Evolutionary conservation across 1,284 basidiomycete genomes (phyloP).

Genomic region (Cutaneotrichosporon cyanovorans): DNA sequence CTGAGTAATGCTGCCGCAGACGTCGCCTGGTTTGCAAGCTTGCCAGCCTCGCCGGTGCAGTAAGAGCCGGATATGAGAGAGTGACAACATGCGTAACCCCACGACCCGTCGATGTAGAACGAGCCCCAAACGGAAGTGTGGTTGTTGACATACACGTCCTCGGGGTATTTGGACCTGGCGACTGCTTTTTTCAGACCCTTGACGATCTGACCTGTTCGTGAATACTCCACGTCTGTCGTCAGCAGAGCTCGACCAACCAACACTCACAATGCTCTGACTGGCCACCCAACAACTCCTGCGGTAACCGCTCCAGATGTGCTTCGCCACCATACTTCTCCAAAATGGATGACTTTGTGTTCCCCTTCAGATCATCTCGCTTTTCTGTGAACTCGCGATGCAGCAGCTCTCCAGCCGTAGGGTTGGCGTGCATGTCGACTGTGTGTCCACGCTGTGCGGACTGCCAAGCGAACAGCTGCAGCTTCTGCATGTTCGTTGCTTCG

Average conservation of each 20-base stretch:
- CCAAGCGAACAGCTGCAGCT: constrained; percentile 95
- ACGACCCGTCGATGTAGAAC: constrained; percentile 71
- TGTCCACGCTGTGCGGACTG: constrained; percentile 87
- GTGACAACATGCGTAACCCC: constrained; percentile 96
- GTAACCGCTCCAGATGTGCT: constrained; percentile 69
- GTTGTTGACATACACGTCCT: constrained; percentile 92
- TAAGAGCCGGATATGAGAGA: constrained; percentile 79
- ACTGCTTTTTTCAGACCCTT: constrained; percentile 85
- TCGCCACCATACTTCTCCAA: constrained; percentile 89
- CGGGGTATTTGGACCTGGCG: constrained; percentile 82
- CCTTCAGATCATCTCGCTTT: constrained; percentile 86
- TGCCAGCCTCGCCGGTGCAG: constrained; percentile 84
- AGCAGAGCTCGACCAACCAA: neutral
- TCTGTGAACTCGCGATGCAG: constrained; percentile 82
- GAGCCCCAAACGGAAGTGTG: constrained; percentile 94
- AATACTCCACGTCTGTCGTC: constrained; percentile 76
- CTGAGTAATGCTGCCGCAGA: constrained; percentile 60
- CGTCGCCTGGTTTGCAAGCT: constrained; percentile 64
- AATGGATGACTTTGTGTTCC: constrained; percentile 76
- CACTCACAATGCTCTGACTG: constrained; percentile 78
- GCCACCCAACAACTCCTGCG: constrained; percentile 80
- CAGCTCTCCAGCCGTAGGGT: constrained; percentile 89
- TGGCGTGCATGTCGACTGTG: constrained; percentile 90
- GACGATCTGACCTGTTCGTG: constrained; percentile 78
- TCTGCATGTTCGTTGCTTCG: constrained; percentile 82